Conservation (phyloP, 2,329 filamentous ascomycete genomes). For the Colletotrichum noveboracense region DNA sequence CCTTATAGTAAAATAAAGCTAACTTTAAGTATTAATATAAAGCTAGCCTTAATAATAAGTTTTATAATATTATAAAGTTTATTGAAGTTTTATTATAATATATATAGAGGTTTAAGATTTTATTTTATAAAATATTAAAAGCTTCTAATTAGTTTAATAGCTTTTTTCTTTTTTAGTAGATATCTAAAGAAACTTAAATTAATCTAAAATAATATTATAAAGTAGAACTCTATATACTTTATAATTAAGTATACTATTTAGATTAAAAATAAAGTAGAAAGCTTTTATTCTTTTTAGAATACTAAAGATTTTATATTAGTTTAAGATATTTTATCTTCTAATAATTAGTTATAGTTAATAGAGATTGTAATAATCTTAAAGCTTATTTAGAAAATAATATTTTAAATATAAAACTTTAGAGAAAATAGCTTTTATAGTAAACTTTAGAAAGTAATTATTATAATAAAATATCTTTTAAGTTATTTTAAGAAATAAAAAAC, state of each 20-base stretch:
- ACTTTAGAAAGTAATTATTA: neutral
- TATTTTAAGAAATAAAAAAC: neutral
- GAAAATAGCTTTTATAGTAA: neutral
- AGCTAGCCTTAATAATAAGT: neutral
- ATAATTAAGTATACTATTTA: neutral
- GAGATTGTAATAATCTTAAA: no score
- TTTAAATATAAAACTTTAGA: neutral
- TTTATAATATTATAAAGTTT: neutral
- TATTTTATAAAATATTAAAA: no score
- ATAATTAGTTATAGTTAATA: no score
- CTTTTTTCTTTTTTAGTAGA: neutral
- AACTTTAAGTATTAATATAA: neutral
- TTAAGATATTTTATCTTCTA: no score
- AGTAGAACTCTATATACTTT: neutral
- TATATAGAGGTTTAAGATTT: neutral
- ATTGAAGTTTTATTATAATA: neutral
- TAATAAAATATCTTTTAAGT: neutral
- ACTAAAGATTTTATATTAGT: no score
- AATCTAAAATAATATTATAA: neutral
- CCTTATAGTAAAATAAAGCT: neutral
- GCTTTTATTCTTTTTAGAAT: no score
- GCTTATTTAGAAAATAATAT: no score
- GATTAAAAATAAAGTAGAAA: rapidly evolving
- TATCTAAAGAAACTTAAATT: neutral
- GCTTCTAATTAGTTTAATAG: no score